A percentile compares a stretch with the other conserved stretches of the same genome.
phyloP scores from a whole-genome alignment of 169 alveolate species.

The Babesia sp. region DNA sequence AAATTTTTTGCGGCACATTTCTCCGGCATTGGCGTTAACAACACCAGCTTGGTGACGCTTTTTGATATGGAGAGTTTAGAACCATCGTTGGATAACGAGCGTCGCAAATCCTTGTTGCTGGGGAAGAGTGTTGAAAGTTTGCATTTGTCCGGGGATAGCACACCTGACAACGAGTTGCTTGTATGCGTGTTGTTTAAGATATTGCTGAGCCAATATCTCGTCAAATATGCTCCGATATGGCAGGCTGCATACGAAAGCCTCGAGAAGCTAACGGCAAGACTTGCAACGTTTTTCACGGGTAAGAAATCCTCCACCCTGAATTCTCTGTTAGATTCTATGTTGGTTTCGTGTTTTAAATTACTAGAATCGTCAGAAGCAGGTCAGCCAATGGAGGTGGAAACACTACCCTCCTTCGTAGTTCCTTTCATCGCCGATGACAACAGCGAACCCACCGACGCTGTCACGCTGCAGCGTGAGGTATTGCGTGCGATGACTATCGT shows the following conservation, averaged over 20 bases:
- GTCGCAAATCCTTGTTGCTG: conserved; percentile 40
- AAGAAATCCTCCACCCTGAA: background rate
- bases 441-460: conserved; percentile 23
- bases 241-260: conserved; percentile 30
- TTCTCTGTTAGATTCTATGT: conserved; percentile 2
- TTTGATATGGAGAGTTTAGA: conserved; percentile 43
- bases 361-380: background rate
- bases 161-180: background rate
- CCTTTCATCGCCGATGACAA: background rate
- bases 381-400: background rate
- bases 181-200: conserved; percentile 7
- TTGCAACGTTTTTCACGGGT: conserved; percentile 3
- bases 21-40: background rate
- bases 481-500: conserved; percentile 11
- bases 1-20: background rate
- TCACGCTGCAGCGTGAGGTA: conserved; percentile 46
- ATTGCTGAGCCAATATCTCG: conserved; percentile 41
- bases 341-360: conserved; percentile 1
- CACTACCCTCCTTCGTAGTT: background rate
- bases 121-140: conserved; percentile 21
- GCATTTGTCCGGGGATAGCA: background rate
- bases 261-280: background rate
- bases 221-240: conserved; percentile 61
- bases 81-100: conserved; percentile 31
- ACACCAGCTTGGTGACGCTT: background rate